A percentile compares a stretch with the other conserved stretches of the same genome.
phyloP scores from a whole-genome alignment of 495 filamentous ascomycete genomes.

The Penicillium waksmanii region DNA sequence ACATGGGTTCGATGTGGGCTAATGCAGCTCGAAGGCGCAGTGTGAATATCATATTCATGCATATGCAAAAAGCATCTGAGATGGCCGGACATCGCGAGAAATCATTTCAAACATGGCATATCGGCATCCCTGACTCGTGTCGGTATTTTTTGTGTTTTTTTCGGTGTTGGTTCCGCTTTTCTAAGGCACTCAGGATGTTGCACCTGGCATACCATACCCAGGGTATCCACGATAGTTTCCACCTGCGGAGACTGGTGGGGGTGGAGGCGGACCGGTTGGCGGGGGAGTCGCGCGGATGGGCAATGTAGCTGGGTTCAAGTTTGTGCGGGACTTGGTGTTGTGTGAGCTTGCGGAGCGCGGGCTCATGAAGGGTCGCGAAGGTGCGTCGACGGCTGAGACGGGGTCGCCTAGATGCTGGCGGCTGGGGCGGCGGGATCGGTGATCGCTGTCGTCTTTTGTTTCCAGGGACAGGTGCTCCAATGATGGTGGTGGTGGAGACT shows the following conservation, averaged over 20 bases:
- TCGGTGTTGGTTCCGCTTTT: not conserved
- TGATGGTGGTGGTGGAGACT: constrained; percentile 40
- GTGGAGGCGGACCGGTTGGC: constrained; percentile 43
- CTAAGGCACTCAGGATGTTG: constrained; percentile 6
- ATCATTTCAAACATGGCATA: constrained; percentile 3
- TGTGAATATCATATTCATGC: not conserved
- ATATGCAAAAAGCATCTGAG: not conserved
- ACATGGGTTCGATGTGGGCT: not conserved
- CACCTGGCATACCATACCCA: constrained; percentile 26
- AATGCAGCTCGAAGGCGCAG: no score
- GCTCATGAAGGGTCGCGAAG: constrained; percentile 37
- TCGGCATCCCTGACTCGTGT: not conserved
- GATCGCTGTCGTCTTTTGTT: constrained; percentile 36
- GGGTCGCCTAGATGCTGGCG: constrained; percentile 43
- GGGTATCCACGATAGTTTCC: constrained; percentile 40
- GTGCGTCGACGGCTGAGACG: constrained; percentile 41
- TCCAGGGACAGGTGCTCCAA: constrained; percentile 48
- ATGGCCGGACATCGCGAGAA: not conserved
- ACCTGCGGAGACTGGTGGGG: constrained; percentile 40
- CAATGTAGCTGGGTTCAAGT: constrained; percentile 41
- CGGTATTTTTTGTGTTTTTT: not conserved
- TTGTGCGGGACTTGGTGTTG: constrained; percentile 41
- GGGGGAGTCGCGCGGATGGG: constrained; percentile 50
- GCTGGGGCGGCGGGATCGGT: constrained; percentile 42
- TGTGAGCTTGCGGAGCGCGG: constrained; percentile 45